phyloP scores from a whole-genome alignment of 768 basidiomycete species.

The Lanmaoa pseudosensibilis region DNA sequence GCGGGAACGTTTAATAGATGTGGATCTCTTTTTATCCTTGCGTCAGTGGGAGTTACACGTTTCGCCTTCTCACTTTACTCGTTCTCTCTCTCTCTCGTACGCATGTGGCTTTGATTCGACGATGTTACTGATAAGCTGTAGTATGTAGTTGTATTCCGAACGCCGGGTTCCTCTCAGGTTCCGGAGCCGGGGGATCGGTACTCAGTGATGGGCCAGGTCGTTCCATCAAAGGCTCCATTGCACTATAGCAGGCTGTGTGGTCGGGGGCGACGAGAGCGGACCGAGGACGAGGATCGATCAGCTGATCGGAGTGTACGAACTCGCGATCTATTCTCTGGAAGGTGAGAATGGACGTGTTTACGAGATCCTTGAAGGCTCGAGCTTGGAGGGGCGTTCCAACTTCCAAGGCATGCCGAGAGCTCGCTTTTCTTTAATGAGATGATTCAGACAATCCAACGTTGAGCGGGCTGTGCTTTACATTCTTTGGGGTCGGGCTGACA shows the following conservation, averaged over 20 bases:
- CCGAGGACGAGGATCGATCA: background rate
- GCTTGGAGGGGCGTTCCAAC: background rate
- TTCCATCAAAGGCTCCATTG: background rate
- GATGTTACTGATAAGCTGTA: too few relatives aligned
- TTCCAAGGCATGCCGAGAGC: background rate
- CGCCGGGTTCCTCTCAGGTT: background rate
- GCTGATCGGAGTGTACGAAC: background rate
- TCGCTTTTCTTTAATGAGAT: background rate
- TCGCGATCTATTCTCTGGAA: background rate
- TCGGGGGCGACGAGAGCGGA: conserved; percentile 3
- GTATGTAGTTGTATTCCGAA: background rate
- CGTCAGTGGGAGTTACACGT: too few relatives aligned
- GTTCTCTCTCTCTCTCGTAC: too few relatives aligned
- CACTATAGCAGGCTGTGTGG: too few relatives aligned
- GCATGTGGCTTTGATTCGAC: too few relatives aligned
- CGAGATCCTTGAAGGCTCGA: background rate
- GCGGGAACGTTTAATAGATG: too few relatives aligned
- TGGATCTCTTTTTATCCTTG: too few relatives aligned
- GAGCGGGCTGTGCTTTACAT: background rate
- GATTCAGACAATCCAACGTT: background rate
- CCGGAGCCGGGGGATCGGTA: background rate
- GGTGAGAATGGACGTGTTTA: background rate
- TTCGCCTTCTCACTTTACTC: too few relatives aligned
- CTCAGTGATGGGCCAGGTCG: background rate
- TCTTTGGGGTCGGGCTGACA: background rate